phyloP scores from a whole-genome alignment of 805 yeast species.

The Torulaspora indica region DNA sequence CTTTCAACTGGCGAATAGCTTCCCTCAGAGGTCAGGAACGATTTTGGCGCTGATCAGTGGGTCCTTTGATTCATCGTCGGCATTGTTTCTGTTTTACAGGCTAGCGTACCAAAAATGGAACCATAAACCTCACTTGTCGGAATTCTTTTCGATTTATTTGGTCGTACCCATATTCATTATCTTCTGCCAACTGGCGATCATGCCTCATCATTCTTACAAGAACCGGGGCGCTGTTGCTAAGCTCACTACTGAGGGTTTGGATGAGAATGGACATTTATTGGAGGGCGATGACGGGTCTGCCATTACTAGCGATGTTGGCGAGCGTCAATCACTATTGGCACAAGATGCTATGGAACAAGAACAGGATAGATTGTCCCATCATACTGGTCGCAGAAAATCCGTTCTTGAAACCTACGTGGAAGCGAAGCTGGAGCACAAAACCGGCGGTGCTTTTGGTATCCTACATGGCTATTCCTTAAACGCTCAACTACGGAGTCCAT shows the following conservation, averaged over 20 bases:
- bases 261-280: conserved; percentile 56
- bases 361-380: conserved; percentile 6
- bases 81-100: conserved; percentile 72
- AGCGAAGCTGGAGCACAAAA: conserved; percentile 43
- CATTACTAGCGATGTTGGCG: conserved; percentile 44
- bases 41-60: conserved; percentile 82
- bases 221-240: conserved; percentile 64
- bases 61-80: conserved; percentile 92
- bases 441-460: conserved; percentile 71
- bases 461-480: conserved; percentile 57
- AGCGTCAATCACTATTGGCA: conserved; percentile 33
- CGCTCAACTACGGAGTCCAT: conserved; percentile 49
- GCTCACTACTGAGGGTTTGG: conserved; percentile 66
- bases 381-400: conserved; percentile 43
- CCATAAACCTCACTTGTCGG: conserved; percentile 38
- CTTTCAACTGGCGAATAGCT: conserved; percentile 83
- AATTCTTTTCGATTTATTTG: conserved; percentile 63
- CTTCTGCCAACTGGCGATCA: conserved; percentile 64
- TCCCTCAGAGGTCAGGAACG: conserved; percentile 77
- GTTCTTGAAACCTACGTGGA: conserved; percentile 66
- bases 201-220: conserved; percentile 77
- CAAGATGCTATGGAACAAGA: conserved; percentile 9
- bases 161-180: conserved; percentile 75
- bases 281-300: conserved; percentile 39
- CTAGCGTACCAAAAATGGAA: conserved; percentile 47